Evolutionary conservation across 1,139 yeast genomes (phyloP).

Genomic region (Protomyces pachydermus): DNA sequence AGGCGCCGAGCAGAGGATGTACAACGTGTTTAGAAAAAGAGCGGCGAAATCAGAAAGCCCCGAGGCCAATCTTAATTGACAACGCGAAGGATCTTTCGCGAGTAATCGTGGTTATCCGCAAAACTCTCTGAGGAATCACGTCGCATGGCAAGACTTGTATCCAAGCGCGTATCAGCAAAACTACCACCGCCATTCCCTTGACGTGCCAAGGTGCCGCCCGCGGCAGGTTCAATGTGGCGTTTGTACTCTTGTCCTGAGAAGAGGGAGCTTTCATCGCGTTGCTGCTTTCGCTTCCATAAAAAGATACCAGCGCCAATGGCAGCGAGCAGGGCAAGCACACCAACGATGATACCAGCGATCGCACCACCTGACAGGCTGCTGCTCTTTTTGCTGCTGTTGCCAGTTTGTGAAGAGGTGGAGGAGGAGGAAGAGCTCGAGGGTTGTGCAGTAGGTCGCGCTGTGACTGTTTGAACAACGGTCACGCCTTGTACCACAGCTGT

Average conservation of each 20-base stretch:
- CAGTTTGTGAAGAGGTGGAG: background rate
- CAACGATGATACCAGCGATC: conserved; percentile 66
- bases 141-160: conserved; percentile 65
- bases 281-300: conserved; percentile 47
- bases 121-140: conserved; percentile 68
- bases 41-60: no score
- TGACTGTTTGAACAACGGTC: conserved; percentile 23
- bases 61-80: conserved; percentile 4
- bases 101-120: conserved; percentile 74
- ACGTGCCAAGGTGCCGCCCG: background rate
- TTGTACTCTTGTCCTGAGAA: conserved; percentile 15
- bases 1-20: background rate
- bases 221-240: conserved; percentile 23
- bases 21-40: background rate
- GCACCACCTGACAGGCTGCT: conserved; percentile 46
- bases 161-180: conserved; percentile 60
- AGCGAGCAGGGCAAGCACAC: conserved; percentile 51
- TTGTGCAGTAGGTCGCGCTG: conserved; percentile 14
- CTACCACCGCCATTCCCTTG: conserved; percentile 2
- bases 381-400: conserved; percentile 22
- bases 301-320: conserved; percentile 47
- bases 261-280: conserved; percentile 30
- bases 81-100: conserved; percentile 65
- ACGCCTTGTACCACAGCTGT: conserved; percentile 18
- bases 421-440: conserved; percentile 5